Evolutionary conservation across 1,139 yeast species (phyloP).

Genomic region (Pichia norvegensis): DNA sequence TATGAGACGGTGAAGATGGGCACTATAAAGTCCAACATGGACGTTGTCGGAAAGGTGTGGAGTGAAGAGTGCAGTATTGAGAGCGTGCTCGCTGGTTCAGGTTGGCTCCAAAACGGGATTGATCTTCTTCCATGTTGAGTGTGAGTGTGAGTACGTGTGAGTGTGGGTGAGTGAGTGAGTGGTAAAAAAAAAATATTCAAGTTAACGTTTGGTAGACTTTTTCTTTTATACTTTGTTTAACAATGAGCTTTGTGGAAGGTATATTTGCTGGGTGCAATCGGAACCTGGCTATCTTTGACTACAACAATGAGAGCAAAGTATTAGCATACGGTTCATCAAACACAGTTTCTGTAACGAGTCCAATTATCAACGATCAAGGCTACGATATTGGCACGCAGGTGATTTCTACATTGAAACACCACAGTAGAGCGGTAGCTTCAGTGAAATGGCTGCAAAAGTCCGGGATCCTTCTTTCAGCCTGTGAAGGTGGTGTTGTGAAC

Average conservation of each 20-base stretch:
- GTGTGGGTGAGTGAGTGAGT: background rate
- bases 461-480: conserved; percentile 47
- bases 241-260: conserved; percentile 36
- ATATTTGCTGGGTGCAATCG: conserved; percentile 74
- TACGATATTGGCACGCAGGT: conserved; percentile 37
- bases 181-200: background rate
- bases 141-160: background rate
- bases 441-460: conserved; percentile 49
- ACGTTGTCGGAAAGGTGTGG: conserved; percentile 40
- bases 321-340: conserved; percentile 75
- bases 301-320: conserved; percentile 31
- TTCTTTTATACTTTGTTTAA: background rate
- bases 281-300: conserved; percentile 62
- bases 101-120: conserved; percentile 41
- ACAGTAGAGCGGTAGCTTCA: conserved; percentile 48
- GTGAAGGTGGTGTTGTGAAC: conserved; percentile 55
- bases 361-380: conserved; percentile 34
- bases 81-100: conserved; percentile 32
- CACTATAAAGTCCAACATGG: conserved; percentile 35
- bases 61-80: conserved; percentile 33
- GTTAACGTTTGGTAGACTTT: background rate
- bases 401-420: conserved; percentile 48
- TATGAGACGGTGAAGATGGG: conserved; percentile 47
- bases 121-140: conserved; percentile 40
- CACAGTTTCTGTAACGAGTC: conserved; percentile 62